Evolutionary conservation across 805 yeast species (phyloP).

Genomic region (Candida xyloterini): DNA sequence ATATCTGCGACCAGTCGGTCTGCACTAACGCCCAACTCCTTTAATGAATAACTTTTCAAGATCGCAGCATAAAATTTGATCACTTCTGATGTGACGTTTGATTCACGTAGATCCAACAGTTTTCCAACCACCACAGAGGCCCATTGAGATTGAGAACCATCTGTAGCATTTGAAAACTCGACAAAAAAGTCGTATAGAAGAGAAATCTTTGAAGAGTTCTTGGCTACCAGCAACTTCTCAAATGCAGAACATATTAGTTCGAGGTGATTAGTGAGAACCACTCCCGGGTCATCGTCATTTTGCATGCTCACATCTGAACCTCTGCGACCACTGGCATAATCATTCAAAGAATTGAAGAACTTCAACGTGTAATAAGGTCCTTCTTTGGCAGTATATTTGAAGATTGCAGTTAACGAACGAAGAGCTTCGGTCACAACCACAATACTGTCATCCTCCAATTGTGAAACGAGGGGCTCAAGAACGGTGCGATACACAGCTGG

Average conservation of each 20-base stretch:
- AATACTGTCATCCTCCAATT: slow-evolving; percentile 43
- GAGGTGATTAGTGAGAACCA: slow-evolving; percentile 11
- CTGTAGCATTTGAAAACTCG: slow-evolving; percentile 26
- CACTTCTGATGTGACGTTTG: slow-evolving; percentile 31
- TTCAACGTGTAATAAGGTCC: slow-evolving; percentile 33
- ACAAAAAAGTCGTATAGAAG: slow-evolving; percentile 26
- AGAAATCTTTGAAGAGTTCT: slow-evolving; percentile 15
- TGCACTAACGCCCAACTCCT: slow-evolving; percentile 31
- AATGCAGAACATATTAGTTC: slow-evolving; percentile 21
- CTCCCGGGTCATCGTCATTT: slow-evolving; percentile 31
- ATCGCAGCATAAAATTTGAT: slow-evolving; percentile 37
- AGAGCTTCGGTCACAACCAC: slow-evolving; percentile 51
- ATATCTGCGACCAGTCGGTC: slow-evolving; percentile 21
- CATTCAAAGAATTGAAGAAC: slow-evolving; percentile 24
- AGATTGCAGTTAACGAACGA: slow-evolving; percentile 40
- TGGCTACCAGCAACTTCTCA: slow-evolving; percentile 14
- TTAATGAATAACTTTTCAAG: slow-evolving; percentile 31
- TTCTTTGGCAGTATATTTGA: slow-evolving; percentile 30
- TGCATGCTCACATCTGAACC: slow-evolving; percentile 42
- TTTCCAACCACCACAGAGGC: slow-evolving; percentile 16
- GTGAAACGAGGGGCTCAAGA: slow-evolving; percentile 33
- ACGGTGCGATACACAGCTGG: slow-evolving; percentile 33
- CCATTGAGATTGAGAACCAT: slow-evolving; percentile 26
- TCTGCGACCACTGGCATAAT: slow-evolving; percentile 22
- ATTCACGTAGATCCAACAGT: slow-evolving; percentile 20